phyloP scores from a whole-genome alignment of 768 basidiomycete genomes.

The Arthromyces matolae region DNA sequence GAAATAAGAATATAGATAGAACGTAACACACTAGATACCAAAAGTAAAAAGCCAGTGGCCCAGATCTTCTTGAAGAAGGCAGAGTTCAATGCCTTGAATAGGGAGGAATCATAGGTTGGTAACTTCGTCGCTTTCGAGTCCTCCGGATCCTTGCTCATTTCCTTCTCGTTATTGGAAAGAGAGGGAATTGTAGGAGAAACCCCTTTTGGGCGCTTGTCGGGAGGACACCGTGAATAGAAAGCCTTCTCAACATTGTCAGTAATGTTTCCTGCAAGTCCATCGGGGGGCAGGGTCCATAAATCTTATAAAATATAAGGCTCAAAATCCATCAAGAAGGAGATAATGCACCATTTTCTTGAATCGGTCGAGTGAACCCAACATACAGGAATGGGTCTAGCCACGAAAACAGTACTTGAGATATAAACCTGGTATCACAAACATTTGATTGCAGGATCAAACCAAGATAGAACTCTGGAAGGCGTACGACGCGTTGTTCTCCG shows the following conservation, averaged over 20 bases:
- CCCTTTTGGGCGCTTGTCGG: constrained; percentile 30
- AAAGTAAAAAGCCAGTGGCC: constrained; percentile 43
- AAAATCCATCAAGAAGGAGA: background rate
- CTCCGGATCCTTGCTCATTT: background rate
- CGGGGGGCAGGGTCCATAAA: constrained; percentile 41
- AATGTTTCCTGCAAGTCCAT: constrained; percentile 29
- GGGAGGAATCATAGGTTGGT: constrained; percentile 40
- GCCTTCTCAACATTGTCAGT: constrained; percentile 36
- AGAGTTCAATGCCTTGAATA: constrained; percentile 44
- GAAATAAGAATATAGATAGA: constrained; percentile 1
- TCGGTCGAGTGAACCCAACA: constrained; percentile 47
- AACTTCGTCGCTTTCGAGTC: background rate
- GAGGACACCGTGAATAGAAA: constrained; percentile 43
- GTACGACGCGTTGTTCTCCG: constrained; percentile 17
- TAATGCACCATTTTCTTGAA: constrained; percentile 44
- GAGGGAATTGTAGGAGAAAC: no score
- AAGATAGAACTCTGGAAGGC: background rate
- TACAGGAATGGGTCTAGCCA: constrained; percentile 46
- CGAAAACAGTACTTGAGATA: constrained; percentile 39
- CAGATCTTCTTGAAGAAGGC: constrained; percentile 48
- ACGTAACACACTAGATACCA: constrained; percentile 35
- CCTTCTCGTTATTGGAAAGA: no score
- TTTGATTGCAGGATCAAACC: background rate
- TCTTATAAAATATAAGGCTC: constrained; percentile 27
- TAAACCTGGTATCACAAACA: constrained; percentile 18